phyloP scores from a whole-genome alignment of 2,329 filamentous ascomycete genomes.

The Graphilbum ipis-grandicollis region DNA sequence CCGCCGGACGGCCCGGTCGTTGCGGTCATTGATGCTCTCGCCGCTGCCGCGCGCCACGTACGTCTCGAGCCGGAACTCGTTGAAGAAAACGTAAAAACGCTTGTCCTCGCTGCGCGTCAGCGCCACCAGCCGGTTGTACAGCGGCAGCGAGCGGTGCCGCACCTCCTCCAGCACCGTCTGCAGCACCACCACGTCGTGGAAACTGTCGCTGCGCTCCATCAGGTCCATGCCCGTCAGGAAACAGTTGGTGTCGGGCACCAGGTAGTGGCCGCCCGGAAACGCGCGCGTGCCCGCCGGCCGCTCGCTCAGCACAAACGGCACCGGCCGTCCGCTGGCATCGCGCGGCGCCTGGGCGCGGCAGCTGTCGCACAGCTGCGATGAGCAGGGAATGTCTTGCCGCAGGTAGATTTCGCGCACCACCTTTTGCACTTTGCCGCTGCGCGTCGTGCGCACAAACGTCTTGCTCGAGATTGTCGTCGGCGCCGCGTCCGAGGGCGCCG shows the following conservation, averaged over 20 bases:
- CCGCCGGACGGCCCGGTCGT: slow-evolving; percentile 76
- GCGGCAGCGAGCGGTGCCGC: slow-evolving; percentile 77
- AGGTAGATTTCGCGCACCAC: slow-evolving; percentile 94
- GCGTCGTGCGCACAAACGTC: slow-evolving; percentile 85
- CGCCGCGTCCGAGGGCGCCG: slow-evolving; percentile 34
- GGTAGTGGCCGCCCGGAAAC: slow-evolving; percentile 66
- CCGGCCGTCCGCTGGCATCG: slow-evolving; percentile 36
- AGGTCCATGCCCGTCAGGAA: slow-evolving; percentile 92
- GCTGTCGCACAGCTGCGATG: slow-evolving; percentile 66
- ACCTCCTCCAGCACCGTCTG: slow-evolving; percentile 95
- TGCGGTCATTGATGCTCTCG: slow-evolving; percentile 90
- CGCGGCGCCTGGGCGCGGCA: slow-evolving; percentile 61
- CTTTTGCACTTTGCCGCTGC: slow-evolving; percentile 95
- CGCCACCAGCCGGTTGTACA: slow-evolving; percentile 84
- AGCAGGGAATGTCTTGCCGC: slow-evolving; percentile 92
- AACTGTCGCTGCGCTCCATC: slow-evolving; percentile 79
- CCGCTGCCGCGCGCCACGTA: slow-evolving; percentile 57
- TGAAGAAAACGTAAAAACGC: slow-evolving; percentile 97
- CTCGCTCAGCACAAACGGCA: slow-evolving; percentile 65
- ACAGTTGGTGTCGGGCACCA: slow-evolving; percentile 91
- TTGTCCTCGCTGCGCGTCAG: slow-evolving; percentile 93
- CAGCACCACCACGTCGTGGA: slow-evolving; percentile 91
- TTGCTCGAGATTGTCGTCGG: slow-evolving; percentile 58
- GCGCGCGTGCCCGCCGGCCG: slow-evolving; percentile 57
- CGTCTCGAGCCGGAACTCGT: slow-evolving; percentile 89